Base-by-base conservation (phyloP, 306 rosid genomes). In the Senna tora region DNA sequence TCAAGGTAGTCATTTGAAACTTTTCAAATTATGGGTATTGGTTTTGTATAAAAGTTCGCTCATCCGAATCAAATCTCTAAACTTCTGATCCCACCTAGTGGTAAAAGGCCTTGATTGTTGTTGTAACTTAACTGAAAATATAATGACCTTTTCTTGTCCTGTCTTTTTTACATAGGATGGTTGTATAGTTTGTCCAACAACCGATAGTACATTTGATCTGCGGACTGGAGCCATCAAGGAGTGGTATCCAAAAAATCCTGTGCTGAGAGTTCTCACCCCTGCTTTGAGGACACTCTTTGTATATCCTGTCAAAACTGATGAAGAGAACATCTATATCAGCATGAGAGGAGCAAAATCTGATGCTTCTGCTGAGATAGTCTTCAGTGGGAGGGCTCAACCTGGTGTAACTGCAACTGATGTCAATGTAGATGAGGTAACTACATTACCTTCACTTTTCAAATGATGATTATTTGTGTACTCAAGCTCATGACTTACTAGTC, bases 181-280 rank as follows among this genome's bases (percentile, higher is more conserved):
- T 2, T 93, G 96, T 62, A 82, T 93, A 74, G 87, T 93, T 70
- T 93, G 97, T 60, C 98, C 97, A 59, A 65, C 98, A 71, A 93
- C 98, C 14, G 98, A 93, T n/a, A 93, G 98, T 79, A 90, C 97
- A 51, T 93, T 93, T 76, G 97, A 93, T 84, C 91, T 93, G 16
- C 73, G 60, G 51, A 84, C 84, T 0, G 98, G 98, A 72, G 85
- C 61, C 6, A 62, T 89, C 60, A 91, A 81, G 50, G 98, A 91
- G 57, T 93, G 98, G 98, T 93, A 93, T 78, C 98, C 97, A 4
- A 93, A 93, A 51, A 93, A 93, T 77, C 98, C 96, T 25, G 98
- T 93, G 56, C 85, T 90, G 50, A 83, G 97, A 78, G 84, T 70
- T 66, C 94, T 93, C 33, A 90, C 97, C 1, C 98, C 97, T 12